These are phyloP conservation scores for Helenozyma rhizophorensis DNA, from an alignment of 805 yeast species.

Conservation along the genomic window DNA sequence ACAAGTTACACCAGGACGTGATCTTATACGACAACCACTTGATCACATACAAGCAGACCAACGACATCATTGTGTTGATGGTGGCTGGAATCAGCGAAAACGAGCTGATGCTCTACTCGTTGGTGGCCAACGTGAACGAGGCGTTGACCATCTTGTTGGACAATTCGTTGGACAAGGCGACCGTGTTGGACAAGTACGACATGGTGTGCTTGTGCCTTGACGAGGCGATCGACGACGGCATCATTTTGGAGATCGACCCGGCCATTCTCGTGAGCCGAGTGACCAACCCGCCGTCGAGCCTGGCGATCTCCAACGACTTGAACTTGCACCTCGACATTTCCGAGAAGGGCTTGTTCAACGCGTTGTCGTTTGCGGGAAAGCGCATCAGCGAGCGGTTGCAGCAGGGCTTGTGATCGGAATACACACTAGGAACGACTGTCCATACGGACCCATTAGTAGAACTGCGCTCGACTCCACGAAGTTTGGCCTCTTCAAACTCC, in stretches of 20 bases:
- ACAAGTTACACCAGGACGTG: conserved; percentile 76
- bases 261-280: conserved; percentile 85
- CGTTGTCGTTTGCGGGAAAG: conserved; percentile 83
- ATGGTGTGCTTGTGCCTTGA: conserved; percentile 82
- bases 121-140: conserved; percentile 73
- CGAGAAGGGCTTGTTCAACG: conserved; percentile 75
- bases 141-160: conserved; percentile 74
- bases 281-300: conserved; percentile 65
- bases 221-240: conserved; percentile 91
- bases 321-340: conserved; percentile 59
- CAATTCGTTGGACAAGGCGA: conserved; percentile 68
- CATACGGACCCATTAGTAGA: no score
- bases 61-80: conserved; percentile 69
- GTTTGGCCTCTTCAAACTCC: no score
- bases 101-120: conserved; percentile 73
- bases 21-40: conserved; percentile 73
- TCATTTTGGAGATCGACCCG: conserved; percentile 86
- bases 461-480: no score
- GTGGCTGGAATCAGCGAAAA: conserved; percentile 79
- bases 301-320: conserved; percentile 47
- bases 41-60: conserved; percentile 79
- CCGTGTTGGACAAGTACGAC: conserved; percentile 80
- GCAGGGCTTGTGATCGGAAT: conserved; percentile 32
- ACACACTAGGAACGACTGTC: no score
- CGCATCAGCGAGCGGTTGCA: conserved; percentile 48